Base-by-base conservation (phyloP, 2,329 filamentous ascomycete genomes). In the Neophaeococcomyces mojaviensis region DNA sequence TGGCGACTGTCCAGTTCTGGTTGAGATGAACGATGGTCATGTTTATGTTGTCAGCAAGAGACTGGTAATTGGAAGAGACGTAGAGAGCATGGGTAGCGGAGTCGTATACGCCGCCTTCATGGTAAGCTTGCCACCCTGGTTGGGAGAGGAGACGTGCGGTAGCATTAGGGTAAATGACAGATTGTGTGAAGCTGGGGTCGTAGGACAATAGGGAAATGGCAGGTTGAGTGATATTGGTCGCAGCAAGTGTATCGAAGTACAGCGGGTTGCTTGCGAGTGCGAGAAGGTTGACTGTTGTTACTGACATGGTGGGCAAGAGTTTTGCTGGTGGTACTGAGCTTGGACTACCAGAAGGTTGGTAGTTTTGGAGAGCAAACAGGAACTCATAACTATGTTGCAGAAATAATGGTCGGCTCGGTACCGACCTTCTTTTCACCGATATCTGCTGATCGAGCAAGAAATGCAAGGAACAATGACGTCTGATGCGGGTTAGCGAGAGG, bases 71-170 rank as follows among this genome's bases (percentile, higher is more conserved):
- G 8, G 42, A 44, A n/a, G 42, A 19, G n/a, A 37, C 34, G 16
- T 44, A 44, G 3, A 44, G 22, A 5, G 42, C 31, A 26, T 37
- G 7, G 5, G 42, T 44, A 24, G 31, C 31, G 15, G 16, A 18
- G 33, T 44, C 34, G 20, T 44, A 44, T 2, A 44, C 31, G 7
- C 42, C 42, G 8, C 30, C 42, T 18, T 44, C 42, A 18, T 44
- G 42, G 34, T 38, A 44, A 18, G 42, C 42, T 20, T 44, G 10
- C 15, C 22, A 44, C 3, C n/a, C 6, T 9, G 20, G 42, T 15
- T 38, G 16, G 15, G 20, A 5, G 13, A 44, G 12, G 15, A 44
- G 18, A 8, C 8, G 36, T 7, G 52, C 34, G 13, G 35, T 39
- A 18, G 26, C 36, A 49, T 44, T 35, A 4, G 10, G 12, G 24